phyloP scores from a whole-genome alignment of 2,329 filamentous ascomycete genomes.

The Clarireedia sp. region DNA sequence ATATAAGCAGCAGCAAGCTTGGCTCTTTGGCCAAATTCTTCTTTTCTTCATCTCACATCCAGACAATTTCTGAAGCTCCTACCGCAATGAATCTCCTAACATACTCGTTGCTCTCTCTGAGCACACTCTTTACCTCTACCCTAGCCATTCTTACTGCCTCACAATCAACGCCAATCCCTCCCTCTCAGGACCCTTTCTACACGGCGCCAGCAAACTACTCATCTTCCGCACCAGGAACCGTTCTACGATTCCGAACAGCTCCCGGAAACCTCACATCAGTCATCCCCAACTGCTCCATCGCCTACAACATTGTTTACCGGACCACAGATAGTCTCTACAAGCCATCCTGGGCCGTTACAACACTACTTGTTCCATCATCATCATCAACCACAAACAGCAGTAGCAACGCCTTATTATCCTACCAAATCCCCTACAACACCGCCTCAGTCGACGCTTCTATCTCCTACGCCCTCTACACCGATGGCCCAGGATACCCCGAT shows the following conservation, averaged over 20 bases:
- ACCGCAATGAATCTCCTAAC: too few species aligned
- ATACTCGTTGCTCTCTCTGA: neutral
- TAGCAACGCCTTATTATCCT: constrained; percentile 31
- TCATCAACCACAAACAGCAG: neutral
- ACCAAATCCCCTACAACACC: constrained; percentile 35
- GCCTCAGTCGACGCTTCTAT: constrained; percentile 34
- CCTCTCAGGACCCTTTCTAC: constrained; percentile 33
- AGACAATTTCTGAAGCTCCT: too few species aligned
- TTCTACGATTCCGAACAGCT: constrained; percentile 30
- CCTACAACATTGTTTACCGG: constrained; percentile 34
- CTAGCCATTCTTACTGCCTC: neutral
- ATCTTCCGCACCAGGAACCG: constrained; percentile 26
- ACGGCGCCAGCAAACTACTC: constrained; percentile 28
- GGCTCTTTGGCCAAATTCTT: too few species aligned
- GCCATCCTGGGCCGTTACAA: constrained; percentile 33
- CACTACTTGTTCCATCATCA: constrained; percentile 32
- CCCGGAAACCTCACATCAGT: constrained; percentile 23
- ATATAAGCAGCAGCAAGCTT: too few species aligned
- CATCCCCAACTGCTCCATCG: constrained; percentile 7
- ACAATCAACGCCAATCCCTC: constrained; percentile 19
- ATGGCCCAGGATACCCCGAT: constrained; percentile 17
- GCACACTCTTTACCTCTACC: neutral
- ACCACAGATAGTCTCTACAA: constrained; percentile 32
- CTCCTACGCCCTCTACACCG: constrained; percentile 33
- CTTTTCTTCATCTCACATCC: too few species aligned